Percentiles rank a stretch among this genome's conserved stretches.
phyloP scores from a whole-genome alignment of 2,329 filamentous ascomycete species.

The Hyphodiscus sp. region DNA sequence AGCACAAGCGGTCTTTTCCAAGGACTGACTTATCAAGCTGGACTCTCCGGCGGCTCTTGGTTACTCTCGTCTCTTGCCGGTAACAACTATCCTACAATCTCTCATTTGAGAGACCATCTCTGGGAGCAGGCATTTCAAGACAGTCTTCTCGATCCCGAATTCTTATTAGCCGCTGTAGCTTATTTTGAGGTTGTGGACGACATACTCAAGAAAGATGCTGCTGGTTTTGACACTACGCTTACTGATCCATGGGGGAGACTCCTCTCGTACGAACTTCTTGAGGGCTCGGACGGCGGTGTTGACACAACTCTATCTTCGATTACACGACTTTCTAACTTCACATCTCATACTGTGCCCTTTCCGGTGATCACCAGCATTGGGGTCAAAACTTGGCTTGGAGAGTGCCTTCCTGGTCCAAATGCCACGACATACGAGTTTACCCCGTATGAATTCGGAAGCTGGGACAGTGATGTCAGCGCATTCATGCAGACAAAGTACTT shows the following conservation, averaged over 20 bases:
- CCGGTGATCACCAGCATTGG: conserved; percentile 39
- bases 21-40: conserved; percentile 39
- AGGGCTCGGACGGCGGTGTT: conserved; percentile 10
- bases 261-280: conserved; percentile 19
- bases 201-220: conserved; percentile 25
- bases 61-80: conserved; percentile 38
- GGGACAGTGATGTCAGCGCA: conserved; percentile 51
- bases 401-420: conserved; percentile 38
- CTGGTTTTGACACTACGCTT: conserved; percentile 22
- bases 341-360: conserved; percentile 34
- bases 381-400: conserved; percentile 30
- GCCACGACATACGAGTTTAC: conserved; percentile 59
- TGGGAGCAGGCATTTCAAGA: conserved; percentile 36
- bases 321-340: conserved; percentile 34
- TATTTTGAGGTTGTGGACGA: conserved; percentile 15
- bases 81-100: conserved; percentile 41
- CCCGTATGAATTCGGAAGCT: conserved; percentile 61
- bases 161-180: conserved; percentile 27
- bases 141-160: conserved; percentile 32
- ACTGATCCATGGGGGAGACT: conserved; percentile 21
- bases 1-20: conserved; percentile 38
- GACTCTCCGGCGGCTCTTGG: conserved; percentile 41
- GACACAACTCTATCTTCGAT: conserved; percentile 21
- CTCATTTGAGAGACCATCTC: conserved; percentile 32
- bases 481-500: conserved; percentile 56